Conservation (phyloP, 2,329 filamentous ascomycete genomes). For the Beauveria pseudobassiana region DNA sequence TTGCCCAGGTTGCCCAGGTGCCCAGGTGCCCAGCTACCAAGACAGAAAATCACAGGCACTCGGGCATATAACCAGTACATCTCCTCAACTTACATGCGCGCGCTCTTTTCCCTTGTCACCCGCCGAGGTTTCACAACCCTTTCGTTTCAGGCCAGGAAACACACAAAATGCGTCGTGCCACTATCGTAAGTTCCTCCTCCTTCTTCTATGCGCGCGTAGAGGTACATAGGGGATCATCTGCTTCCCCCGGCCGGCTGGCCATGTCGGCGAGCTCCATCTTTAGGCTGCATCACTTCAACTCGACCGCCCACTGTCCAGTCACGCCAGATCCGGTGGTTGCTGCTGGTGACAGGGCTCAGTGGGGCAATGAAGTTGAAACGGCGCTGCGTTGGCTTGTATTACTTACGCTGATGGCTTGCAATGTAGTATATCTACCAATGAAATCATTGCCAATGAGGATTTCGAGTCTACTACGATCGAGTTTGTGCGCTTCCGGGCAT, state of each 20-base stretch:
- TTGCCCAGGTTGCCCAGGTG: too few species aligned
- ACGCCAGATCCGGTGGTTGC: background rate
- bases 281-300: background rate
- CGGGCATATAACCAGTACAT: background rate
- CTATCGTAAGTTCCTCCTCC: background rate
- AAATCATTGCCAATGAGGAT: too few species aligned
- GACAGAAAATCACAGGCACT: background rate
- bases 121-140: background rate
- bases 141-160: slow-evolving; percentile 5
- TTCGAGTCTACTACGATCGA: too few species aligned
- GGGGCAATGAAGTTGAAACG: background rate
- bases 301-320: background rate
- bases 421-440: too few species aligned
- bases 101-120: background rate
- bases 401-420: background rate
- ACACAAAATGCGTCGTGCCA: background rate
- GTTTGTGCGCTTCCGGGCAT: too few species aligned
- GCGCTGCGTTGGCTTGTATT: background rate
- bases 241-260: background rate
- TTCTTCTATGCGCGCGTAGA: background rate
- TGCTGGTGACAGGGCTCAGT: background rate
- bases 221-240: background rate
- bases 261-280: background rate
- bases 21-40: too few species aligned
- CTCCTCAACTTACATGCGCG: background rate